Conservation (phyloP, 305 asterid species). For the Plantago lanceolata region DNA sequence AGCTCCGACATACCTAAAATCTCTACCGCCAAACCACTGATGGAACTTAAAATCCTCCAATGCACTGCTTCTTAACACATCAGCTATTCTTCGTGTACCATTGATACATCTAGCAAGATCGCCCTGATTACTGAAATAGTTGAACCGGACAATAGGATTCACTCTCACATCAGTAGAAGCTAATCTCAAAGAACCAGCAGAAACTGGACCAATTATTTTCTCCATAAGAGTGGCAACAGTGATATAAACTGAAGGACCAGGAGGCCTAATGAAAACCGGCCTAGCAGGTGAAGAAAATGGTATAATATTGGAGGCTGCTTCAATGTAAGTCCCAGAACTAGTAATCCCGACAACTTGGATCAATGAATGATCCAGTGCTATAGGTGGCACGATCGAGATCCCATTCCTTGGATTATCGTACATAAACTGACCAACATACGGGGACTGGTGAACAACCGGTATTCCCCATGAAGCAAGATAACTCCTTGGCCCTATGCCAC, state of each 20-base stretch:
- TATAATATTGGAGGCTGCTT: slow-evolving; percentile 79
- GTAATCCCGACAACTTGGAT: slow-evolving; percentile 94
- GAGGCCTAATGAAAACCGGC: slow-evolving; percentile 44
- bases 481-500: slow-evolving; percentile 84
- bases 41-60: slow-evolving; percentile 64
- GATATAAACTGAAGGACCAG: slow-evolving; percentile 42
- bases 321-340: slow-evolving; percentile 59
- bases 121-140: slow-evolving; percentile 54
- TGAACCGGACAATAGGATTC: slow-evolving; percentile 68
- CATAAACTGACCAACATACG: slow-evolving; percentile 67
- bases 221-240: slow-evolving; percentile 86
- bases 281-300: slow-evolving; percentile 61
- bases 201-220: slow-evolving; percentile 70
- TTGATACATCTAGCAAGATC: slow-evolving; percentile 69
- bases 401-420: slow-evolving; percentile 90
- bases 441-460: slow-evolving; percentile 60
- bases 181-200: slow-evolving; percentile 63
- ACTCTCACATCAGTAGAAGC: slow-evolving; percentile 62
- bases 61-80: slow-evolving; percentile 50
- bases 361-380: slow-evolving; percentile 68
- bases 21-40: slow-evolving; percentile 54
- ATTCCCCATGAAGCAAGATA: slow-evolving; percentile 85
- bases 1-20: slow-evolving; percentile 63
- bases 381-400: slow-evolving; percentile 69
- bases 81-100: slow-evolving; percentile 57